Evolutionary conservation across 257 asterid genomes (phyloP), one percentile per base, ranked within the genome.

Genomic region (Linderniella brevidens): DNA sequence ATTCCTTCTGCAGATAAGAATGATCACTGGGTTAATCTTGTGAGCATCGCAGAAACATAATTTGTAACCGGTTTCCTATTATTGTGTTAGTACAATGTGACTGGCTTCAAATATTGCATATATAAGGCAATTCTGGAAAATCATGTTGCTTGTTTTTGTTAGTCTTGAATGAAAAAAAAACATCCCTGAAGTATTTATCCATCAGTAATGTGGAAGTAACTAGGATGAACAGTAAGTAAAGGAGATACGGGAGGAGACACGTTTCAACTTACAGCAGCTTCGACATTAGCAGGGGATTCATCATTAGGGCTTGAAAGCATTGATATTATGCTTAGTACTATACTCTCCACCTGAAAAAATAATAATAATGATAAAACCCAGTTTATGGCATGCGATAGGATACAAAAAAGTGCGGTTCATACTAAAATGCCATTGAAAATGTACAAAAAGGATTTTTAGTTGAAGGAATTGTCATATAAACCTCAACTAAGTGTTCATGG

Each of bases 251-350:
- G 5, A 7, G 8, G 6, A 17, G 14, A 50, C 19, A 15, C 32
- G 6, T 25, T 25, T 25, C 39, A 40, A 85, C 96, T 80, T 81
- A 90, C 99, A 59, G 96, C 96, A 58, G 99, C 96, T 73, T 90
- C 99, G 13, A 90, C 94, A 42, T 90, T 90, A n/a, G 99, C 99
- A 25, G 99, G 99, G 19, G 99, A 90, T 51, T 90, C 99, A 16
- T 90, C 99, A 46, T 90, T 90, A 15, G 99, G 99, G 67, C 99
- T 64, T 47, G 99, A 90, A 56, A 90, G 92, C 99, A 90, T 90
- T 46, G 99, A 90, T 75, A 90, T 81, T 68, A 90, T 85, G 78
- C 99, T 90, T 62, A 90, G 71, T 58, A 90, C 87, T 64, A 90
- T 90, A 59, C 99, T 90, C 90, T 90, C 99, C 65, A 90, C 99